Evolutionary conservation across 805 yeast genomes (phyloP), one percentile per base, ranked within the genome.

Genomic region (Wickerhamomyces tratensis): DNA sequence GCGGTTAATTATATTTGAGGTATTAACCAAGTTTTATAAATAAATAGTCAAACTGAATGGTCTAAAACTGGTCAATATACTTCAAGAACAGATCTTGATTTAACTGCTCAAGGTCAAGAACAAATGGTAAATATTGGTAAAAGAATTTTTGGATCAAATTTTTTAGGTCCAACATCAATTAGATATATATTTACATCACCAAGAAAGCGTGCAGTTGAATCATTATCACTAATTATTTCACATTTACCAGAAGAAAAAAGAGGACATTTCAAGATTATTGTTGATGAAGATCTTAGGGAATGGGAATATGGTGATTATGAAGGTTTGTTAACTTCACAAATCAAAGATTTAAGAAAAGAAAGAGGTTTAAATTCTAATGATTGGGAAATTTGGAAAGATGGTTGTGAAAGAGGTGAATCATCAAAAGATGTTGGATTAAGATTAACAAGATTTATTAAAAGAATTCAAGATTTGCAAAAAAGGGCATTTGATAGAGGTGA

Each of bases 271-370:
- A 65, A 71, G 8, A 53, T 72, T 37, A 62, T 67, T 44, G 70
- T 71, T 15, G 82, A 79, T 48, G 77, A 84, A 39, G 88, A 86
- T 53, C 63, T 88, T 40, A 74, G 93, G 52, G 98, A 91, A 64
- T 91, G 97, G 97, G 94, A 86, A 50, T 91, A 91, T 55, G 98
- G 98, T 51, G 93, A 86, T 56, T 91, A 91, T 61, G 98, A 91
- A 68, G 98, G 98, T 6, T 61, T 79, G 50, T 58, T 72, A 44
- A 83, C 95, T 2, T 59, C 65, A 7, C 77, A 89, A 53, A 87
- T 89, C 59, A 64, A 71, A 37, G 74, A 68, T 12, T 61, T 77
- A 49, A 76, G 95, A 58, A 63, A 64, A 27, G 52, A 63, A 29
- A 69, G 80, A 42, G 94, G 93, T 0, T 62, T 84, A 35, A 75